Evolutionary conservation across 331 rosid genomes (phyloP).

Genomic region (Cydonia oblonga): DNA sequence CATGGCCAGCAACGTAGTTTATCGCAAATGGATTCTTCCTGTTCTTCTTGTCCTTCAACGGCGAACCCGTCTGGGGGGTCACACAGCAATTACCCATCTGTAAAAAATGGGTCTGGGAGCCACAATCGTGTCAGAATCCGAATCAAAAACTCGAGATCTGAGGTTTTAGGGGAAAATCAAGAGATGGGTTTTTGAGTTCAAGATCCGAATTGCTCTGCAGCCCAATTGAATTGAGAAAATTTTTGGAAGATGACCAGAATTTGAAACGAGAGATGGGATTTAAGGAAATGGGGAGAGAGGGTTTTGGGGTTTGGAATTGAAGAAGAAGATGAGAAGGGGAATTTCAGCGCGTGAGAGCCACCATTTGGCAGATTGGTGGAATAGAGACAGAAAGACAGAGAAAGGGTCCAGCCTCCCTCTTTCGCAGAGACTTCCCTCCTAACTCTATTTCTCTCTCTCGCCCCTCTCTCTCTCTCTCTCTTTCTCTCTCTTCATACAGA

Average conservation of each 20-base stretch:
- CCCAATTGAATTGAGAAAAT: not conserved
- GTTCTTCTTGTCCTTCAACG: slow-evolving; percentile 19
- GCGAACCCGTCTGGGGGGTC: slow-evolving; percentile 25
- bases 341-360: slow-evolving; percentile 15
- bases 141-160: not conserved
- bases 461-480: not conserved
- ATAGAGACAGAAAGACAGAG: not conserved
- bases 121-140: not conserved
- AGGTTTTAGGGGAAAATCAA: not conserved
- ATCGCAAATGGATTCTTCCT: slow-evolving; percentile 63
- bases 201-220: slow-evolving; percentile 1
- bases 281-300: not conserved
- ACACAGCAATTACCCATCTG: slow-evolving; percentile 85
- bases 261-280: not conserved
- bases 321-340: slow-evolving; percentile 14
- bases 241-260: not conserved
- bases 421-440: slow-evolving; percentile 17
- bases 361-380: not conserved
- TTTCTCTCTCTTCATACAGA: not conserved
- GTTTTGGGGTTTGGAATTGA: not conserved
- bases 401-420: slow-evolving; percentile 6
- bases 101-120: not conserved
- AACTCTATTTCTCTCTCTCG: not conserved
- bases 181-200: not conserved
- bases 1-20: slow-evolving; percentile 25